These are phyloP conservation scores for Leccinum solheimii DNA, from an alignment of 1,284 basidiomycete species.

Conservation along the genomic window DNA sequence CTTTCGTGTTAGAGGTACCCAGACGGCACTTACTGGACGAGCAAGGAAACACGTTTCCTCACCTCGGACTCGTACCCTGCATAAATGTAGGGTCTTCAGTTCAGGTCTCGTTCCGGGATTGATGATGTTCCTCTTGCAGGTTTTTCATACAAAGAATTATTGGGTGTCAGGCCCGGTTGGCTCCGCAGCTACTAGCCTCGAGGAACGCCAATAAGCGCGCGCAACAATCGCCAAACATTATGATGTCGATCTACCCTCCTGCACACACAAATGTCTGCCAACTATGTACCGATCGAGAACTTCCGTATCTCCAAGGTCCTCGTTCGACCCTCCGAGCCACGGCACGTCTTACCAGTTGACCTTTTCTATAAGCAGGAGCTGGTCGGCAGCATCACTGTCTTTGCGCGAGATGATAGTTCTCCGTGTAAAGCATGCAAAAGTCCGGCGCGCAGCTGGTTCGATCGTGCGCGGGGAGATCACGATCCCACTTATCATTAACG, in stretches of 20 bases:
- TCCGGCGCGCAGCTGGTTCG: slow-evolving; percentile 14
- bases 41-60: slow-evolving; percentile 23
- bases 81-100: slow-evolving; percentile 17
- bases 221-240: slow-evolving; percentile 23
- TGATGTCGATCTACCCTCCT: slow-evolving; percentile 12
- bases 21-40: slow-evolving; percentile 26
- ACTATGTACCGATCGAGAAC: slow-evolving; percentile 16
- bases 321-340: slow-evolving; percentile 14
- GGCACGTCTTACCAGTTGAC: too few species aligned
- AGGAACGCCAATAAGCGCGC: slow-evolving; percentile 23
- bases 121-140: slow-evolving; percentile 12
- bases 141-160: slow-evolving; percentile 27
- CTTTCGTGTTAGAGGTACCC: slow-evolving; percentile 9
- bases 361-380: too few species aligned
- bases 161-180: slow-evolving; percentile 25
- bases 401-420: too few species aligned
- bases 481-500: slow-evolving; percentile 19
- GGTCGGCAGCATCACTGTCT: too few species aligned
- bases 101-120: not conserved
- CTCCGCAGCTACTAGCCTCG: slow-evolving; percentile 4
- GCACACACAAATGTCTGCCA: slow-evolving; percentile 10
- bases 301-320: slow-evolving; percentile 22
- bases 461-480: slow-evolving; percentile 27
- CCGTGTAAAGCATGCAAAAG: slow-evolving; percentile 15
- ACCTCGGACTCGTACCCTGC: not conserved